phyloP scores from a whole-genome alignment of 2,329 filamentous ascomycete genomes.

The Pseudogymnoascus sp. region DNA sequence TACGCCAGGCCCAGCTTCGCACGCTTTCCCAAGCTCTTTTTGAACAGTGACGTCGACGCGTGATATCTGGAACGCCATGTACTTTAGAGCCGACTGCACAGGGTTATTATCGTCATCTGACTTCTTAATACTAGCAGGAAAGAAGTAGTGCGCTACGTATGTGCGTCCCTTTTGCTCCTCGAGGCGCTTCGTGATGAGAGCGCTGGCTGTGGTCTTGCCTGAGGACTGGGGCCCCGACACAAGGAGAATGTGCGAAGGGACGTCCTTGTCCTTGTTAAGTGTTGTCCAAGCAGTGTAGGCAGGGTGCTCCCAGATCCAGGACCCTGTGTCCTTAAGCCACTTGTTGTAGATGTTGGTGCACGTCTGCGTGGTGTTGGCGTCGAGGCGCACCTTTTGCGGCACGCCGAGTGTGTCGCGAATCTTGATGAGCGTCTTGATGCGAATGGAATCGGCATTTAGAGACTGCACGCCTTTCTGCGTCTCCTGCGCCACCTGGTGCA shows the following conservation, averaged over 20 bases:
- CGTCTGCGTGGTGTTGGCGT: conserved; percentile 21
- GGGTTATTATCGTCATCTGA: conserved; percentile 20
- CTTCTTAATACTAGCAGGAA: conserved; percentile 19
- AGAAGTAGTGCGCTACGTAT: conserved; percentile 25
- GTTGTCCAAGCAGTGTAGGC: conserved; percentile 19
- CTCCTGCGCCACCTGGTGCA: conserved; percentile 14
- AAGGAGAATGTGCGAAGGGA: neutral
- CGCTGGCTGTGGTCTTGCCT: conserved; percentile 19
- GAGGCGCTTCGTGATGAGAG: conserved; percentile 22
- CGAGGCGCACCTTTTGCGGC: conserved; percentile 16
- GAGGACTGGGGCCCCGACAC: neutral
- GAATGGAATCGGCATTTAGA: neutral
- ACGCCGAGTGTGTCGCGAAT: neutral
- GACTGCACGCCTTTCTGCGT: conserved; percentile 10
- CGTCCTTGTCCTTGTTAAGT: neutral
- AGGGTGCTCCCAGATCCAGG: conserved; percentile 19
- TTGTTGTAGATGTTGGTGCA: conserved; percentile 16
- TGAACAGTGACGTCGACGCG: conserved; percentile 21
- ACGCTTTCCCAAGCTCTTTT: conserved; percentile 20
- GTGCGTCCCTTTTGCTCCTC: conserved; percentile 22
- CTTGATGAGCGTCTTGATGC: neutral
- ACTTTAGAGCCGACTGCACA: conserved; percentile 20
- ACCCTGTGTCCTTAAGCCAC: conserved; percentile 13
- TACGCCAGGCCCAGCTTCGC: conserved; percentile 12
- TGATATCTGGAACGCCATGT: conserved; percentile 26